Conservation (phyloP, 179 eudicot genomes). For the Spergularia azorica region DNA sequence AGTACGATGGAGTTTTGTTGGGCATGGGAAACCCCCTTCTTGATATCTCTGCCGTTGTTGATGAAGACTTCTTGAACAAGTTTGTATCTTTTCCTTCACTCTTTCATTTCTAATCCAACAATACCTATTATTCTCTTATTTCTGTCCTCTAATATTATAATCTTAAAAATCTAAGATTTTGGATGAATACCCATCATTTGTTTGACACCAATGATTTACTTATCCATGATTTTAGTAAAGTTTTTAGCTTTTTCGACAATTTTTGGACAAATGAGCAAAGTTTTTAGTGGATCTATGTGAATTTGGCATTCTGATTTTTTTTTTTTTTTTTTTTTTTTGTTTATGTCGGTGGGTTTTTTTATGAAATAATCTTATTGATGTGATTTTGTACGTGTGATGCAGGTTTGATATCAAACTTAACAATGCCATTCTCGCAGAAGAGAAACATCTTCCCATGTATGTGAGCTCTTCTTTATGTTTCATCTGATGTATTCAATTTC, state of each 20-base stretch:
- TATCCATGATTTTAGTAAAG: not conserved
- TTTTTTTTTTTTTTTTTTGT: not conserved
- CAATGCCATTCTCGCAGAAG: slow-evolving; percentile 95
- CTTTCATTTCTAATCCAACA: not conserved
- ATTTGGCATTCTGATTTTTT: too few species aligned
- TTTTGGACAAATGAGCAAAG: too few species aligned
- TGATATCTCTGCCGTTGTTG: slow-evolving; percentile 83
- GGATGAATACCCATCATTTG: not conserved
- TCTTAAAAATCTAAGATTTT: not conserved
- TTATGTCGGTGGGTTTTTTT: not conserved
- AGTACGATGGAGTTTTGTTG: slow-evolving; percentile 56
- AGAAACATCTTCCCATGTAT: slow-evolving; percentile 86
- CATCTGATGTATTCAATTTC: not conserved
- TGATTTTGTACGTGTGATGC: slow-evolving; percentile 6
- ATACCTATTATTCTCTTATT: not conserved
- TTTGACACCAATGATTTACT: too few species aligned
- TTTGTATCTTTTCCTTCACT: slow-evolving; percentile 24
- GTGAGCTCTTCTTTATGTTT: slow-evolving; percentile 14
- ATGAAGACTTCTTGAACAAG: slow-evolving; percentile 64
- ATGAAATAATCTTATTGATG: not conserved
- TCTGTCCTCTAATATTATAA: not conserved
- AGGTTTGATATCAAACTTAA: slow-evolving; percentile 74
- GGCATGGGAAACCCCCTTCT: slow-evolving; percentile 93
- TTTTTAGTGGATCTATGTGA: slow-evolving; percentile 14
- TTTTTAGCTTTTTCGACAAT: too few species aligned